phyloP scores from a whole-genome alignment of 2,329 filamentous ascomycete genomes.

The Achaetomium macrosporum region DNA sequence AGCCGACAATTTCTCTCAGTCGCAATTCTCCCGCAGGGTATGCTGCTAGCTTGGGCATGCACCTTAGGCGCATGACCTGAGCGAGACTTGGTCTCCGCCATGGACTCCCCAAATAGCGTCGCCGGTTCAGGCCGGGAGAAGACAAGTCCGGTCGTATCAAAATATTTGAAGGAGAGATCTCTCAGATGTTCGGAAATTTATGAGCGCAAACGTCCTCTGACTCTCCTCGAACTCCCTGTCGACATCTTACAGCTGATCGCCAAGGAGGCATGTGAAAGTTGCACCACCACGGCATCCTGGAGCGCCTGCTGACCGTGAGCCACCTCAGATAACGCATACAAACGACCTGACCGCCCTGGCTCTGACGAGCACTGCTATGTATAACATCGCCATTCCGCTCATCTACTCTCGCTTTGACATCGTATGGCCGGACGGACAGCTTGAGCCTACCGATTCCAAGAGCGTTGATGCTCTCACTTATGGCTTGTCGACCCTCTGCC shows the following conservation, averaged over 20 bases:
- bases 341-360: conserved; percentile 77
- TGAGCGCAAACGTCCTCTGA: conserved; percentile 51
- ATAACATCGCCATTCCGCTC: conserved; percentile 67
- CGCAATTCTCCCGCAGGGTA: not conserved
- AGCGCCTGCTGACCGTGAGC: conserved; percentile 4
- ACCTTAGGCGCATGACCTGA: conserved; percentile 9
- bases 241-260: conserved; percentile 75
- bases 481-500: conserved; percentile 71
- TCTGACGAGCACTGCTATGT: conserved; percentile 70
- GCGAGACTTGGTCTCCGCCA: conserved; percentile 12
- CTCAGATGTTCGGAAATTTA: conserved; percentile 61
- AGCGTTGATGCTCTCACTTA: conserved; percentile 80
- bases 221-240: conserved; percentile 67
- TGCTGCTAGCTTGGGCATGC: conserved; percentile 2
- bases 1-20: too few relatives aligned
- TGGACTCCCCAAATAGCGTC: conserved; percentile 19
- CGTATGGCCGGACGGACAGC: conserved; percentile 72
- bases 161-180: conserved; percentile 53
- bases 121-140: conserved; percentile 18
- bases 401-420: conserved; percentile 86
- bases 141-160: conserved; percentile 30
- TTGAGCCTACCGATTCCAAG: conserved; percentile 57
- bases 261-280: conserved; percentile 56
- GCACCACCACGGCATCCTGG: not conserved
- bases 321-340: conserved; percentile 63